Conservation (phyloP, 306 rosid species). For the Rosa multiflora region DNA sequence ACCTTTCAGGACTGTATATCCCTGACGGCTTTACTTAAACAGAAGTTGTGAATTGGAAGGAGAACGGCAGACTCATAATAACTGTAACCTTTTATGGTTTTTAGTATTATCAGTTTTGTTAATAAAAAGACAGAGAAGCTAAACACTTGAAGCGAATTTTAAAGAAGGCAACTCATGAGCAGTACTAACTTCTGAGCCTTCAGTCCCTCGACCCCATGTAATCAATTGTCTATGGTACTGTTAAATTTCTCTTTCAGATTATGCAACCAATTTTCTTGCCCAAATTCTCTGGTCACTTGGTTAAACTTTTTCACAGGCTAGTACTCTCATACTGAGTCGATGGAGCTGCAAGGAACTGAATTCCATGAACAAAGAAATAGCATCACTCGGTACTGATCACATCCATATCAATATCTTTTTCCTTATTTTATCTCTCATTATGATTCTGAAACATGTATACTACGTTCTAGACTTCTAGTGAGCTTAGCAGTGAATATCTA, state of each 20-base stretch:
- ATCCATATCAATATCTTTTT: not conserved
- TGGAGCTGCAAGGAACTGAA: not conserved
- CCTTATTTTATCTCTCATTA: not conserved
- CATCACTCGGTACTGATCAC: not conserved
- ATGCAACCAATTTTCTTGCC: not conserved
- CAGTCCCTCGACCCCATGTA: too few relatives aligned
- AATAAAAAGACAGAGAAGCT: too few relatives aligned
- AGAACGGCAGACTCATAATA: too few relatives aligned
- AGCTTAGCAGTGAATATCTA: not conserved
- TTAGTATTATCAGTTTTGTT: too few relatives aligned
- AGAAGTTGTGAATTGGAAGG: too few relatives aligned
- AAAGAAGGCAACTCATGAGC: too few relatives aligned
- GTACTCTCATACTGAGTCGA: not conserved
- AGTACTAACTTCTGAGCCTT: too few relatives aligned
- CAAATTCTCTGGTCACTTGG: not conserved
- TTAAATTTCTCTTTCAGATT: not conserved
- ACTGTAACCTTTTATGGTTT: too few relatives aligned
- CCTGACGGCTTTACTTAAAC: too few relatives aligned
- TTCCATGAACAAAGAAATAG: not conserved
- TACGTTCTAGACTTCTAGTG: not conserved
- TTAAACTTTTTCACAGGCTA: not conserved
- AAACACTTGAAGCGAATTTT: too few relatives aligned
- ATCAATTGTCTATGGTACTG: too few relatives aligned
- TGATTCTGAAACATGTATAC: not conserved
- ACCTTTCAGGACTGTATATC: slow-evolving; percentile 4